Percentiles rank a stretch among this genome's conserved stretches.
These are phyloP conservation scores for Camelina sativa DNA, from an alignment of 345 rosid genomes.

Conservation along the genomic window DNA sequence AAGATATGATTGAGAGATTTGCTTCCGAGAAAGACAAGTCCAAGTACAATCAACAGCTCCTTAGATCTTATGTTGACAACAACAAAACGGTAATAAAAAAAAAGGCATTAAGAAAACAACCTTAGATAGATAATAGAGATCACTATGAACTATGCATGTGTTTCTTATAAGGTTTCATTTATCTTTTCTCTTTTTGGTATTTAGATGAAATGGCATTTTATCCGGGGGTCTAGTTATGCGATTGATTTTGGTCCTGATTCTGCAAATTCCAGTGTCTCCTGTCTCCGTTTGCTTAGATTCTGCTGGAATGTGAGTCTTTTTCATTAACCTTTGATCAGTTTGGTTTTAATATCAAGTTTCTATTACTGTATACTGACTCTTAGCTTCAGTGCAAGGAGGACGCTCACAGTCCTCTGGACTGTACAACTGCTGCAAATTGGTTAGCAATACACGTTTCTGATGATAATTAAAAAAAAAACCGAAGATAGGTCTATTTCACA, in stretches of 20 bases:
- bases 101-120: not conserved
- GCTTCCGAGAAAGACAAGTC: slow-evolving; percentile 27
- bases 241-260: slow-evolving; percentile 30
- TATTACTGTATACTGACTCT: not conserved
- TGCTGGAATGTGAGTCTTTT: slow-evolving; percentile 46
- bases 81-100: slow-evolving; percentile 51
- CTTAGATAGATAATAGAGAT: slow-evolving; percentile 10
- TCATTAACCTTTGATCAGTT: not conserved
- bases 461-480: not conserved
- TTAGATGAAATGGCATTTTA: slow-evolving; percentile 93
- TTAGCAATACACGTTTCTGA: slow-evolving; percentile 9
- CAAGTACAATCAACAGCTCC: slow-evolving; percentile 34
- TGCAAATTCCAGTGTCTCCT: slow-evolving; percentile 21
- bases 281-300: slow-evolving; percentile 32
- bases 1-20: slow-evolving; percentile 38
- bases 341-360: not conserved
- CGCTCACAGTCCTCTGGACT: slow-evolving; percentile 46
- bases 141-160: not conserved
- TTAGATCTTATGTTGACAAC: slow-evolving; percentile 68
- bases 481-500: not conserved
- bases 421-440: slow-evolving; percentile 40
- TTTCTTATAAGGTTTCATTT: not conserved
- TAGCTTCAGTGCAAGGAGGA: slow-evolving; percentile 36
- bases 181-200: not conserved
- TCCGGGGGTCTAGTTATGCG: slow-evolving; percentile 73